These are phyloP conservation scores for Cryptosporidium viatorum DNA, from an alignment of 169 alveolate species.

Conservation along the genomic window DNA sequence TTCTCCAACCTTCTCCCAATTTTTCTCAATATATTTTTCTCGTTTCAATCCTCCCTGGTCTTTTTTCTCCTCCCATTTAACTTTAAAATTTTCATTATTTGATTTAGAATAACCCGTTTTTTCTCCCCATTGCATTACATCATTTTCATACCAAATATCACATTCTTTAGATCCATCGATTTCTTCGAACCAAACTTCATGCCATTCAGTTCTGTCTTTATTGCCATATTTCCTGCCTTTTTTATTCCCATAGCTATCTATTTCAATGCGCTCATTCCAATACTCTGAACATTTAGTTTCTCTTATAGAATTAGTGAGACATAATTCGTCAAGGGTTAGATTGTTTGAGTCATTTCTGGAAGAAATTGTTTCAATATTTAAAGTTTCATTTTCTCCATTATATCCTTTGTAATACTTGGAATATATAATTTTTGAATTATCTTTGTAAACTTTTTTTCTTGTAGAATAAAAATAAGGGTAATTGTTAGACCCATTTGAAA, in stretches of 20 bases:
- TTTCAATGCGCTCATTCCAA: slow-evolving; percentile 32
- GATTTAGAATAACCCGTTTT: slow-evolving; percentile 47
- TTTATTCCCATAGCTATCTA: slow-evolving; percentile 47
- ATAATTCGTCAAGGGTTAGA: neutral
- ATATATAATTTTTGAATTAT: slow-evolving; percentile 15
- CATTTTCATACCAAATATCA: slow-evolving; percentile 47
- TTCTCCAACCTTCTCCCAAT: slow-evolving; percentile 72
- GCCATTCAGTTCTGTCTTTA: slow-evolving; percentile 6
- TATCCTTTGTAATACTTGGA: slow-evolving; percentile 12
- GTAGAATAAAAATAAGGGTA: slow-evolving; percentile 7
- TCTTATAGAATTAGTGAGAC: neutral
- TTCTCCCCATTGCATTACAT: slow-evolving; percentile 63
- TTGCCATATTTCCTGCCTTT: slow-evolving; percentile 42
- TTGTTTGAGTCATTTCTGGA: neutral
- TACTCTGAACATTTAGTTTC: neutral
- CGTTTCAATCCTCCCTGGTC: neutral
- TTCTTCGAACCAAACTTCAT: slow-evolving; percentile 73
- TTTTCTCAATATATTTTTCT: slow-evolving; percentile 6
- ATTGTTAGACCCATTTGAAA: neutral
- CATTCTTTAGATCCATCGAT: slow-evolving; percentile 61
- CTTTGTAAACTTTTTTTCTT: neutral
- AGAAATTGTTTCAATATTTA: neutral
- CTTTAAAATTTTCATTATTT: slow-evolving; percentile 51
- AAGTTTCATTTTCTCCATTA: neutral
- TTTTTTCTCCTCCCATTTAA: slow-evolving; percentile 39